Percentiles rank a stretch among this genome's conserved stretches.
These are phyloP conservation scores for Caloboletus firmus DNA, from an alignment of 1,284 basidiomycete species.

Conservation along the genomic window DNA sequence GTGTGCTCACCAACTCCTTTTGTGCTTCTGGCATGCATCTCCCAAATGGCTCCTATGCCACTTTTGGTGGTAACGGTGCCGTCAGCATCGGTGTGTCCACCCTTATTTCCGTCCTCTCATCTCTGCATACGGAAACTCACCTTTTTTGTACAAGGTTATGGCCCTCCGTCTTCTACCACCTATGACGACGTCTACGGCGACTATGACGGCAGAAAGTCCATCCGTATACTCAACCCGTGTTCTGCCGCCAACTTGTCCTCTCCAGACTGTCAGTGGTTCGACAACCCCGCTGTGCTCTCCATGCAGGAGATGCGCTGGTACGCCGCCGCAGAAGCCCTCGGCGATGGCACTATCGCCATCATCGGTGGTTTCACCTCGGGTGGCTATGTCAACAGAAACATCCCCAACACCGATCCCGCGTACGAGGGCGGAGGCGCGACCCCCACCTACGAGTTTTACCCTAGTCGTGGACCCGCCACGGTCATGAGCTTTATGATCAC, in stretches of 20 bases:
- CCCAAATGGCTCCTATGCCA: slow-evolving; percentile 59
- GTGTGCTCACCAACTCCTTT: slow-evolving; percentile 77
- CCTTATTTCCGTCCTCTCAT: no score
- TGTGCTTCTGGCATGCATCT: slow-evolving; percentile 73
- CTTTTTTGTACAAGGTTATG: slow-evolving; percentile 33
- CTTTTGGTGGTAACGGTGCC: slow-evolving; percentile 74
- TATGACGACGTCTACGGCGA: slow-evolving; percentile 63
- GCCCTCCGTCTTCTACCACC: slow-evolving; percentile 18
- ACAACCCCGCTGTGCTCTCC: slow-evolving; percentile 62
- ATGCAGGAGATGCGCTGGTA: slow-evolving; percentile 86
- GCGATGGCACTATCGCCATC: slow-evolving; percentile 64
- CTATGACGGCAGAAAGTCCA: slow-evolving; percentile 62
- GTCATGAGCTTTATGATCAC: slow-evolving; percentile 39
- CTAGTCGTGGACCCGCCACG: slow-evolving; percentile 41
- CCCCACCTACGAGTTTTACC: slow-evolving; percentile 50
- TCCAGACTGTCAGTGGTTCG: slow-evolving; percentile 71
- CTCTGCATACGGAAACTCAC: slow-evolving; percentile 34
- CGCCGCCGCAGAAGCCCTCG: slow-evolving; percentile 74
- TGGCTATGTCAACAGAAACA: slow-evolving; percentile 83
- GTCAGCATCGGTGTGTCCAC: slow-evolving; percentile 49
- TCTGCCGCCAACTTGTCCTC: slow-evolving; percentile 46
- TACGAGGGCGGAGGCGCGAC: slow-evolving; percentile 49
- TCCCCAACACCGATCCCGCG: slow-evolving; percentile 60
- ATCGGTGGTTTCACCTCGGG: slow-evolving; percentile 84
- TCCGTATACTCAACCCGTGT: slow-evolving; percentile 77